Percentiles rank a stretch among this genome's conserved stretches.
Conservation (phyloP, 768 basidiomycete genomes). For the Pleurotus citrinopileatus region DNA sequence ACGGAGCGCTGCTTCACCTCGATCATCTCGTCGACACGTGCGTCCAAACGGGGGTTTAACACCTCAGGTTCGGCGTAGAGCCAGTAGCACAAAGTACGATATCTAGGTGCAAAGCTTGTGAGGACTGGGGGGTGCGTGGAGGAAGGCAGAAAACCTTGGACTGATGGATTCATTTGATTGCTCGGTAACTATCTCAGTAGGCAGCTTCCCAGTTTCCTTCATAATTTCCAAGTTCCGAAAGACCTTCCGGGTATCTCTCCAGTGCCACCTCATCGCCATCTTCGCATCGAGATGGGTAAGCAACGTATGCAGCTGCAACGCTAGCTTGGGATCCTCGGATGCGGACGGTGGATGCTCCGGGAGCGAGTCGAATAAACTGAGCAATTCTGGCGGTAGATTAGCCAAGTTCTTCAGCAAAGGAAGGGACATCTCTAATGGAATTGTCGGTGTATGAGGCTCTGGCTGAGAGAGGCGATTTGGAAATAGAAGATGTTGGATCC, state of each 20-base stretch:
- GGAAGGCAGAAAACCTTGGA: slow-evolving; percentile 51
- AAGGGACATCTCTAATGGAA: slow-evolving; percentile 24
- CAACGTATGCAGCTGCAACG: slow-evolving; percentile 65
- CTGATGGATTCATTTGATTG: slow-evolving; percentile 44
- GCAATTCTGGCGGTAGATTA: slow-evolving; percentile 44
- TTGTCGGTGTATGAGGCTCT: slow-evolving; percentile 12
- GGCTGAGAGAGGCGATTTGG: slow-evolving; percentile 60
- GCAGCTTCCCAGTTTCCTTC: slow-evolving; percentile 58
- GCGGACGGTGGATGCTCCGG: slow-evolving; percentile 62
- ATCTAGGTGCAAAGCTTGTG: slow-evolving; percentile 43
- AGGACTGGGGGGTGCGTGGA: no score
- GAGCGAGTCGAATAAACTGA: slow-evolving; percentile 50
- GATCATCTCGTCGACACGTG: slow-evolving; percentile 87
- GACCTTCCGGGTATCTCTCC: slow-evolving; percentile 92
- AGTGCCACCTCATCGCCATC: slow-evolving; percentile 89
- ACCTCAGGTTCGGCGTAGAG: slow-evolving; percentile 68
- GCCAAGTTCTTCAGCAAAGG: slow-evolving; percentile 39
- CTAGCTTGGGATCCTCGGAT: slow-evolving; percentile 46
- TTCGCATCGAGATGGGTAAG: slow-evolving; percentile 66
- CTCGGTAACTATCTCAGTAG: slow-evolving; percentile 67
- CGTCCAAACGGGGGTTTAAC: slow-evolving; percentile 68
- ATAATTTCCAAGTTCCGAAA: slow-evolving; percentile 75
- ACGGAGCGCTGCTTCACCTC: slow-evolving; percentile 43
- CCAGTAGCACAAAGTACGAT: slow-evolving; percentile 88
- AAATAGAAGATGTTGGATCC: slow-evolving; percentile 95